Evolutionary conservation across 148 eudicot species (phyloP).

Genomic region (Camellia sinensis): DNA sequence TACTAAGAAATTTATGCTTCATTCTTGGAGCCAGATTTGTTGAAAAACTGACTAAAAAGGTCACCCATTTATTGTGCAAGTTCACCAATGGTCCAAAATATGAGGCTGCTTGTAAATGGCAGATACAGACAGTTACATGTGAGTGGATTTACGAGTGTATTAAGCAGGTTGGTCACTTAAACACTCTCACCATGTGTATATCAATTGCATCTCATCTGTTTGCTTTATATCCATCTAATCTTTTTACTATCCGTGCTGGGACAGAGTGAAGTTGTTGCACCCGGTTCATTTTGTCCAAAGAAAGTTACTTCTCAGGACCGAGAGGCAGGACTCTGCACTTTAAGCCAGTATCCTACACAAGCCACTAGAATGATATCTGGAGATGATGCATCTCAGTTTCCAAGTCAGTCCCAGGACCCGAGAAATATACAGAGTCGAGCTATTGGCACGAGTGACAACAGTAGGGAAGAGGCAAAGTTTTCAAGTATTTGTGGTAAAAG

Average conservation of each 20-base stretch:
- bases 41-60: slow-evolving; percentile 62
- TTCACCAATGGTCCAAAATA: slow-evolving; percentile 79
- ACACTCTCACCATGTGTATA: background rate
- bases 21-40: slow-evolving; percentile 76
- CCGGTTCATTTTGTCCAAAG: slow-evolving; percentile 54
- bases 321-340: slow-evolving; percentile 65
- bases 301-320: slow-evolving; percentile 62
- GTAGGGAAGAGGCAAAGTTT: slow-evolving; percentile 25
- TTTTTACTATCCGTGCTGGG: slow-evolving; percentile 15
- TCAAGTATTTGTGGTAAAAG: slow-evolving; percentile 38
- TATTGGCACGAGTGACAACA: slow-evolving; percentile 21
- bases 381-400: slow-evolving; percentile 48
- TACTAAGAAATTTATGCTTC: slow-evolving; percentile 79
- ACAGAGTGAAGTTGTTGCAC: slow-evolving; percentile 63
- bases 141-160: slow-evolving; percentile 93
- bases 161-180: slow-evolving; percentile 49
- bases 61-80: slow-evolving; percentile 82
- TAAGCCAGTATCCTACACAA: slow-evolving; percentile 82
- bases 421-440: slow-evolving; percentile 30
- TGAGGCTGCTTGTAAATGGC: slow-evolving; percentile 74
- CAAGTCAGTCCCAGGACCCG: slow-evolving; percentile 43
- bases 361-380: slow-evolving; percentile 46
- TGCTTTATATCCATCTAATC: slow-evolving; percentile 5
- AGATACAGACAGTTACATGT: slow-evolving; percentile 55
- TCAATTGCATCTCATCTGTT: background rate